Base-by-base conservation (phyloP, 176 grass and related monocot species). In the Elaeis guineensis region DNA sequence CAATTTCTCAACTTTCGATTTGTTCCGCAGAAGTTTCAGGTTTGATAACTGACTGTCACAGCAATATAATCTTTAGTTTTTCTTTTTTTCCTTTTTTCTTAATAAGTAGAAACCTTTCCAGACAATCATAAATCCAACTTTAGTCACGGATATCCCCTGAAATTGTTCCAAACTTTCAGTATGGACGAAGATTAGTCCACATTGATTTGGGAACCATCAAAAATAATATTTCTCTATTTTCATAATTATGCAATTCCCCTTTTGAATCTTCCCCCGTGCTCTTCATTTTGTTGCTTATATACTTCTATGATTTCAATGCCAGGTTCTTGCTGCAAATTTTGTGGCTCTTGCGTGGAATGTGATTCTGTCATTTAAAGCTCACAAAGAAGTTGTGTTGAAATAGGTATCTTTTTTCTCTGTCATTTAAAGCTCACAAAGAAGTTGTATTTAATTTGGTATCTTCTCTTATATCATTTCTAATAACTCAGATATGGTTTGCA, bases 1-100 rank as follows among this genome's bases (percentile, higher is more conserved):
- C 93, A 98, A 61, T 98, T 98, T 64, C 49, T 92, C n/a, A 92
- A 98, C 73, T 98, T 91, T 64, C 87, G 81, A 66, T 98, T 89
- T 16, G 87, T 98, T 51, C 93, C 93, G 3, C 93, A 92, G 50
- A 85, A 98, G 54, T 74, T 92, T 78, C 84, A 98, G 93, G 93
- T 92, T 54, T 30, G 49, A 63, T 70, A 18, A 7, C 18, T 21
- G 19, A 57, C 55, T 71, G 11, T 49, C 44, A 59, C 14, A 23
- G 29, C 29, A 57, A 57, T 50, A 49, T 71, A 32, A 23, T 54
- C 28, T 44, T 44, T 12, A 44, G 35, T 44, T 44, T 44, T 44
- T 14, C 8, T 35, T 17, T 53, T 15, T 20, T 21, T 21, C 5
- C 5, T 48, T 16, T 26, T 53, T 19, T 21, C 12, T 30, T 30